Conservation (phyloP, 2,329 filamentous ascomycete genomes). For the Blastomyces parvus region DNA sequence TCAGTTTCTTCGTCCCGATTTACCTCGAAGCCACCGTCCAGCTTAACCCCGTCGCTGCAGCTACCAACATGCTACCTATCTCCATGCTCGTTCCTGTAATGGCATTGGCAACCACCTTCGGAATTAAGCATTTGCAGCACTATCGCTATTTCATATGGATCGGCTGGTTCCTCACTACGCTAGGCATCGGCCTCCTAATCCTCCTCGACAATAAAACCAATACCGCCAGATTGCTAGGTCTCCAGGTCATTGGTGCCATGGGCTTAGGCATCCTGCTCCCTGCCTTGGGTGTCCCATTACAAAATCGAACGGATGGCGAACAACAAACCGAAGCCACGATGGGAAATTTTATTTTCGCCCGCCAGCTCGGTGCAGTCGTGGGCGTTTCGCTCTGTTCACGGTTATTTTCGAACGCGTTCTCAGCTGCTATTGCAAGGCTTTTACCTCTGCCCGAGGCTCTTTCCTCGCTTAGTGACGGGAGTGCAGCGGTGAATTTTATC, state of each 20-base stretch:
- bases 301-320: not conserved
- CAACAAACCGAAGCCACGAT: slow-evolving; percentile 3
- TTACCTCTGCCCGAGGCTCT: not conserved
- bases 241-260: slow-evolving; percentile 7
- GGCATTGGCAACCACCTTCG: slow-evolving; percentile 42
- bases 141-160: slow-evolving; percentile 52
- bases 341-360: slow-evolving; percentile 7
- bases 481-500: slow-evolving; percentile 1
- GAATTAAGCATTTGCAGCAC: slow-evolving; percentile 24
- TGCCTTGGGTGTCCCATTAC: slow-evolving; percentile 5
- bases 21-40: slow-evolving; percentile 39
- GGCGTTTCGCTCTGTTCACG: slow-evolving; percentile 8
- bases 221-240: slow-evolving; percentile 37
- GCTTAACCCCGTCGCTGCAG: slow-evolving; percentile 44
- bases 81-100: slow-evolving; percentile 2
- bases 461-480: not conserved
- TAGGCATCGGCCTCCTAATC: slow-evolving; percentile 46
- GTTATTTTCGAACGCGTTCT: slow-evolving; percentile 7
- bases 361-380: slow-evolving; percentile 6
- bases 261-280: slow-evolving; percentile 8
- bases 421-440: not conserved
- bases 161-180: slow-evolving; percentile 52
- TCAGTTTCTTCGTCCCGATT: slow-evolving; percentile 46
- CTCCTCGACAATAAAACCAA: slow-evolving; percentile 39
- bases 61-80: slow-evolving; percentile 46